Evolutionary conservation across 2,329 filamentous ascomycete species (phyloP).

Genomic region (Alternaria postmessia): DNA sequence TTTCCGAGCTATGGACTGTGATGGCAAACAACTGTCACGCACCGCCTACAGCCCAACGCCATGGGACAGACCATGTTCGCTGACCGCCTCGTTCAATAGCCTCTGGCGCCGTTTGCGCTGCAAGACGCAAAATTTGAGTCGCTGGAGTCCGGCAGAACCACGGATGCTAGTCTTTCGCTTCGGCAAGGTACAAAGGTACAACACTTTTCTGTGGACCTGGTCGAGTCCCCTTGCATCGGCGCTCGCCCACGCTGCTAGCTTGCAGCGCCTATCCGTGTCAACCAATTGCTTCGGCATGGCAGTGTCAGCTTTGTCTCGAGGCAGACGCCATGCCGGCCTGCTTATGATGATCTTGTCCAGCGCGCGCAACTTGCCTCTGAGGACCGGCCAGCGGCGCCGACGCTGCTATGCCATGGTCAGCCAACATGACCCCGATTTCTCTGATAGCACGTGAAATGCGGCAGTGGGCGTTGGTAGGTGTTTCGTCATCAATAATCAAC

Average conservation of each 20-base stretch:
- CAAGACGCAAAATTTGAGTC: conserved; percentile 17
- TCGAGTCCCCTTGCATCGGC: conserved; percentile 49
- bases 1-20: conserved; percentile 2
- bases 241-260: conserved; percentile 39
- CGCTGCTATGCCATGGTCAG: conserved; percentile 12
- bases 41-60: conserved; percentile 1
- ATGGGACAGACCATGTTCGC: conserved; percentile 1
- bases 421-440: conserved; percentile 19
- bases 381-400: conserved; percentile 15
- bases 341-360: conserved; percentile 29
- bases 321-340: not conserved
- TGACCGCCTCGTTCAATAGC: conserved; percentile 1
- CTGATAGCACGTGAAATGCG: conserved; percentile 43
- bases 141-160: conserved; percentile 24
- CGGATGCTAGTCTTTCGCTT: conserved; percentile 49
- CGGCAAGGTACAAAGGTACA: conserved; percentile 51
- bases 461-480: conserved; percentile 23
- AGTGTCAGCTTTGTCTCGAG: conserved; percentile 20
- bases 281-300: conserved; percentile 36
- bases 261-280: conserved; percentile 32
- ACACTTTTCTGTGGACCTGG: conserved; percentile 43
- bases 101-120: conserved; percentile 9
- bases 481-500: conserved; percentile 20
- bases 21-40: conserved; percentile 3
- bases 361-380: conserved; percentile 15